phyloP scores from a whole-genome alignment of 495 filamentous ascomycete genomes.

The Parathielavia appendiculata region DNA sequence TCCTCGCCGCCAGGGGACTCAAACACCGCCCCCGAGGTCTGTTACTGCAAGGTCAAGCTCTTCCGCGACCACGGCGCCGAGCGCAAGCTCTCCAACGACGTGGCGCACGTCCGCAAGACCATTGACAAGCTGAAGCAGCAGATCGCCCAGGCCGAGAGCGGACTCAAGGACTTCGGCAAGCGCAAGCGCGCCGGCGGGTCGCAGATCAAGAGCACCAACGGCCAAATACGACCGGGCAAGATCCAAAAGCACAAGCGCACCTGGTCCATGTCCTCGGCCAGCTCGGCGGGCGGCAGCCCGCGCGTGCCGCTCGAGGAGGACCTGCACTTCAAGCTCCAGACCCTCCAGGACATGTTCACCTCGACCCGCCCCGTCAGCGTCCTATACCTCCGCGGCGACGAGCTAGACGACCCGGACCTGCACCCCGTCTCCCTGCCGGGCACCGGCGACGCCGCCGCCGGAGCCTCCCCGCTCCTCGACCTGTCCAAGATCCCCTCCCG shows the following conservation, averaged over 20 bases:
- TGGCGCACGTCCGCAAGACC: slow-evolving; percentile 86
- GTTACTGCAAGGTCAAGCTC: slow-evolving; percentile 93
- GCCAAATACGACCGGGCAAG: slow-evolving; percentile 60
- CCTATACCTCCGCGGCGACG: slow-evolving; percentile 75
- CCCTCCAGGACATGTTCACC: slow-evolving; percentile 92
- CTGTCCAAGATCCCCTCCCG: slow-evolving; percentile 53
- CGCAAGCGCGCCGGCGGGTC: slow-evolving; percentile 66
- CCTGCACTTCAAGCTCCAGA: slow-evolving; percentile 74
- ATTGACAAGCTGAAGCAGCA: slow-evolving; percentile 94
- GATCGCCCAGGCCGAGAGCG: slow-evolving; percentile 79
- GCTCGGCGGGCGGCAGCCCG: slow-evolving; percentile 54
- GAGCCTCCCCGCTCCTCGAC: slow-evolving; percentile 38
- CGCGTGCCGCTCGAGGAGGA: slow-evolving; percentile 78
- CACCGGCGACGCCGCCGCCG: slow-evolving; percentile 32
- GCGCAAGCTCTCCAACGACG: slow-evolving; percentile 87
- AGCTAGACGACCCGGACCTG: slow-evolving; percentile 81
- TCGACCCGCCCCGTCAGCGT: slow-evolving; percentile 82
- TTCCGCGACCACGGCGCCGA: slow-evolving; percentile 97
- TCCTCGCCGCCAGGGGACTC: slow-evolving; percentile 37
- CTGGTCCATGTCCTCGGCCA: slow-evolving; percentile 91
- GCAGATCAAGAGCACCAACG: slow-evolving; percentile 45
- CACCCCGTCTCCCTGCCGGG: slow-evolving; percentile 74
- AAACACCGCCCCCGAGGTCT: slow-evolving; percentile 57
- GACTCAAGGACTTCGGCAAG: slow-evolving; percentile 83
- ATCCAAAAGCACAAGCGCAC: slow-evolving; percentile 85